These are phyloP conservation scores for Penicillium desertorum DNA, from an alignment of 495 filamentous ascomycete genomes.

Conservation along the genomic window DNA sequence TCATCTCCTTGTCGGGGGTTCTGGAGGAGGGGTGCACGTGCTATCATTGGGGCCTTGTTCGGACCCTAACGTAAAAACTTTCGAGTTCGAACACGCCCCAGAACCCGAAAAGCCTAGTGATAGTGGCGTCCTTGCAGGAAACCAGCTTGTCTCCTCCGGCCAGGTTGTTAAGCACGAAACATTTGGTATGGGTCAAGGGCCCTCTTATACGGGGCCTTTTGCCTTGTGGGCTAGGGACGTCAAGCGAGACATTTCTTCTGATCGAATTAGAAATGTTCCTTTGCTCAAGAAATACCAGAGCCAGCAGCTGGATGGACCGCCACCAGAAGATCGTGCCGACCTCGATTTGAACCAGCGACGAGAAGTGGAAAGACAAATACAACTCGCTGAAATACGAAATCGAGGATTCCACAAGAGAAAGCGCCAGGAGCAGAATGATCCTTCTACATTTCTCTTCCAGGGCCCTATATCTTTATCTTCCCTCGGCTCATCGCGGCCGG, in stretches of 20 bases:
- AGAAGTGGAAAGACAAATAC: conserved; percentile 23
- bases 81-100: conserved; percentile 28
- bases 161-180: conserved; percentile 41
- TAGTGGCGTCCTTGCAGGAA: conserved; percentile 28
- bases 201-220: conserved; percentile 46
- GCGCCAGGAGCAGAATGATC: not conserved
- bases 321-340: conserved; percentile 20
- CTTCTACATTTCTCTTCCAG: not conserved
- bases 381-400: conserved; percentile 33
- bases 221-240: conserved; percentile 41
- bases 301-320: conserved; percentile 34
- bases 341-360: conserved; percentile 21
- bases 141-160: conserved; percentile 33
- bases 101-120: conserved; percentile 18
- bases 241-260: conserved; percentile 16
- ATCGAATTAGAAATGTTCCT: conserved; percentile 19
- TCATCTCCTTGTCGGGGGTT: conserved; percentile 73
- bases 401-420: conserved; percentile 7
- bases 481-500: not conserved
- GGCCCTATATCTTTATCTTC: not conserved
- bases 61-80: conserved; percentile 18
- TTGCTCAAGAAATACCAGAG: conserved; percentile 25
- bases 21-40: conserved; percentile 68
- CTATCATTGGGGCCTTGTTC: conserved; percentile 49
- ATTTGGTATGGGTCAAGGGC: conserved; percentile 49